Conservation (phyloP, 352 stramenopile species). For the Globisporangium lucens region DNA sequence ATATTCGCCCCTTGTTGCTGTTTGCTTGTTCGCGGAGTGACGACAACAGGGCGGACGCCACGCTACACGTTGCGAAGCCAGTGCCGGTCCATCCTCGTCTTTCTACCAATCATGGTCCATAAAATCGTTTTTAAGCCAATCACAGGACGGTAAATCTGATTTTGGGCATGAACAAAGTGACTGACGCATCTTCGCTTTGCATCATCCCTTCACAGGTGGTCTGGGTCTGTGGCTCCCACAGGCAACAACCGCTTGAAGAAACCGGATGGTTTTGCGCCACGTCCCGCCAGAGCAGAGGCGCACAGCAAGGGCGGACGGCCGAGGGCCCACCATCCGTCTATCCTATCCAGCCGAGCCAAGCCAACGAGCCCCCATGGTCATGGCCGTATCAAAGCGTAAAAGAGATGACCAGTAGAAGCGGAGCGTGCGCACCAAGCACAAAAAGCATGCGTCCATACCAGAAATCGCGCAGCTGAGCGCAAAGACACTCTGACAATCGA, state of each 20-base stretch:
- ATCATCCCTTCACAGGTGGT: conserved; percentile 1
- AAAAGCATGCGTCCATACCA: background rate
- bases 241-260: conserved; percentile 6
- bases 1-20: background rate
- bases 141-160: background rate
- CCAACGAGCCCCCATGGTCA: background rate
- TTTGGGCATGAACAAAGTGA: conserved; percentile 3
- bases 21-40: conserved; percentile 8
- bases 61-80: background rate
- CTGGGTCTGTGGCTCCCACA: background rate
- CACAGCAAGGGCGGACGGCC: background rate
- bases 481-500: background rate
- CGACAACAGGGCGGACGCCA: conserved; percentile 11
- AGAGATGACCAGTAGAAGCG: background rate
- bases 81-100: conserved; percentile 9
- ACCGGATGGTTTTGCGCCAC: conserved; percentile 13
- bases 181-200: conserved; percentile 5
- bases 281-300: background rate
- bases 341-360: background rate
- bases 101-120: background rate
- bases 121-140: conserved; percentile 4
- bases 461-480: background rate
- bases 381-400: background rate
- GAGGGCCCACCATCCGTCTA: background rate
- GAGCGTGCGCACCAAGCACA: background rate